Conservation (phyloP, 2,329 filamentous ascomycete genomes). For the Ophiostoma piceae region DNA sequence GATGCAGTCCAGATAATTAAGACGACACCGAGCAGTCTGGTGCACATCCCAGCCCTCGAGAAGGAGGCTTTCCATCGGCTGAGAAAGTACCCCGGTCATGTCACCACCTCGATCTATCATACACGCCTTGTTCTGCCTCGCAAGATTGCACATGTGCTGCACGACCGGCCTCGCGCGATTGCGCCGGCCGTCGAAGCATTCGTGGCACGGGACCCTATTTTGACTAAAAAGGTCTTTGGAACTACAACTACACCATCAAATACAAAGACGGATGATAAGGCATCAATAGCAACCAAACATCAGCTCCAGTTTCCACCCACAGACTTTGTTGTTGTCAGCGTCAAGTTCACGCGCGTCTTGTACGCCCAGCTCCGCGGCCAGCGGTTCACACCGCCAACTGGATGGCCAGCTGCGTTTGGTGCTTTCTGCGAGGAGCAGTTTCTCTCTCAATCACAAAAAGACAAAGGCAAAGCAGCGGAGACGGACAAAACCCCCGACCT, state of each 20-base stretch:
- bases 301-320: conserved; percentile 61
- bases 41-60: conserved; percentile 71
- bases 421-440: conserved; percentile 26
- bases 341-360: conserved; percentile 79
- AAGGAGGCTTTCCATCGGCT: conserved; percentile 87
- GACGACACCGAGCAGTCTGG: conserved; percentile 51
- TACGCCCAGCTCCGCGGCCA: conserved; percentile 90
- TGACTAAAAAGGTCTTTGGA: conserved; percentile 60
- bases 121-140: conserved; percentile 70
- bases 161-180: conserved; percentile 67
- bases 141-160: conserved; percentile 73
- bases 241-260: not conserved
- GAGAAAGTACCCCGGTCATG: conserved; percentile 73
- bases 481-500: conserved; percentile 22
- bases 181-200: conserved; percentile 85
- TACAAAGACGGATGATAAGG: not conserved
- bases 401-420: conserved; percentile 41
- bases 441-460: not conserved
- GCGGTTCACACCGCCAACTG: conserved; percentile 62
- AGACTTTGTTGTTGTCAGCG: conserved; percentile 74
- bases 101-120: conserved; percentile 69
- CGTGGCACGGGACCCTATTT: conserved; percentile 79
- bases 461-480: conserved; percentile 13
- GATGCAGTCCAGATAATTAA: conserved; percentile 61
- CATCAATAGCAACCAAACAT: not conserved